Conservation (phyloP, 306 rosid species). For the Castanea crenata region DNA sequence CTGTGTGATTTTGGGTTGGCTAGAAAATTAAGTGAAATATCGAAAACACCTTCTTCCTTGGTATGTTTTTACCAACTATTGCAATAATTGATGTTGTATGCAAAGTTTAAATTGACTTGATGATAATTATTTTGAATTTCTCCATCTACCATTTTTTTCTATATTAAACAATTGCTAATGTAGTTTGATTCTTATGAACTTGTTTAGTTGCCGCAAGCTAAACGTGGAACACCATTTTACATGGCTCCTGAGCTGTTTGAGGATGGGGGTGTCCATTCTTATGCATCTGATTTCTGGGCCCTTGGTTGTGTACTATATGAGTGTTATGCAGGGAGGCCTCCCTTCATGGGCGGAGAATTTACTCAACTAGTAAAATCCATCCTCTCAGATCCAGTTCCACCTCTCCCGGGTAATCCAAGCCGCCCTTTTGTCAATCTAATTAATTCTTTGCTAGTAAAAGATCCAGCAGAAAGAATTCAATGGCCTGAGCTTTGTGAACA, state of each 20-base stretch:
- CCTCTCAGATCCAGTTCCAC: constrained; percentile 81
- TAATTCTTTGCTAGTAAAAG: constrained; percentile 83
- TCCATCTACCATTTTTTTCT: not conserved
- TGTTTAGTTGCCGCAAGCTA: constrained; percentile 84
- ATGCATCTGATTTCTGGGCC: constrained; percentile 97
- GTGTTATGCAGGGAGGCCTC: constrained; percentile 91
- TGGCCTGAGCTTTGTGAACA: constrained; percentile 93
- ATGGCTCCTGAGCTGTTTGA: constrained; percentile 99
- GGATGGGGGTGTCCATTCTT: constrained; percentile 92
- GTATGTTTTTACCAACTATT: constrained; percentile 42
- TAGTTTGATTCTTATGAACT: constrained; percentile 23
- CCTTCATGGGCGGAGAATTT: constrained; percentile 89
- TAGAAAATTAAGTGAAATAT: constrained; percentile 82
- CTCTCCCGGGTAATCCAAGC: constrained; percentile 91
- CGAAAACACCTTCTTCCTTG: constrained; percentile 66
- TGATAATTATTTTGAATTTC: not conserved
- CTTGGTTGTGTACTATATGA: constrained; percentile 94
- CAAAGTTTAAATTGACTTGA: constrained; percentile 1
- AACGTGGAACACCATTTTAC: constrained; percentile 95
- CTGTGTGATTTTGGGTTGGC: constrained; percentile 97
- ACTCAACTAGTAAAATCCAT: constrained; percentile 92
- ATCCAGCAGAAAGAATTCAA: constrained; percentile 93
- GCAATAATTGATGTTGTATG: constrained; percentile 1
- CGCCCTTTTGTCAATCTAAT: constrained; percentile 87
- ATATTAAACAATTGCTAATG: constrained; percentile 15